Conservation (phyloP, 345 rosid species). For the Citrus unshiu region DNA sequence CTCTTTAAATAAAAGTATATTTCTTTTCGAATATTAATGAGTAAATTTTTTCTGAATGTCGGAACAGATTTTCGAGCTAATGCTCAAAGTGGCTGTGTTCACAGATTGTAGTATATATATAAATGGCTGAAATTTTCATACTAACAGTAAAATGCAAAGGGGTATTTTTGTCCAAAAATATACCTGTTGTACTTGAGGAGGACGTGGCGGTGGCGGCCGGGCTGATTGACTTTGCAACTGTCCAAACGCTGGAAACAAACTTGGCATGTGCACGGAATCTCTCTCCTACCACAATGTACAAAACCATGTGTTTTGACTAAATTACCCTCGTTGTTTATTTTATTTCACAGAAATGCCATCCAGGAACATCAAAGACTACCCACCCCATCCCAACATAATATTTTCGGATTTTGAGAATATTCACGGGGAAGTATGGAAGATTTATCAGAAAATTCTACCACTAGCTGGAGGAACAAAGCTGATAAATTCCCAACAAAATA, state of each 20-base stretch:
- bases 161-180: slow-evolving; percentile 8
- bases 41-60: no score
- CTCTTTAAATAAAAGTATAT: no score
- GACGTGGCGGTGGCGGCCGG: slow-evolving; percentile 39
- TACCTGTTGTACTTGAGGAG: slow-evolving; percentile 48
- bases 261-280: slow-evolving; percentile 57
- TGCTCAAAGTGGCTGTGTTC: no score
- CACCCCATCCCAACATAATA: background rate
- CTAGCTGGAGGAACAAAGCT: background rate
- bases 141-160: background rate
- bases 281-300: slow-evolving; percentile 43
- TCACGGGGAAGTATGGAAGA: background rate
- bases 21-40: no score
- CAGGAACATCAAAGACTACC: background rate
- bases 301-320: slow-evolving; percentile 7
- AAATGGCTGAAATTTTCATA: no score
- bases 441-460: background rate
- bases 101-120: no score
- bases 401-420: background rate
- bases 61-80: no score
- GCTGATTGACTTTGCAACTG: slow-evolving; percentile 46
- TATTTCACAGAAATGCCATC: background rate
- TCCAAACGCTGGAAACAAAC: slow-evolving; percentile 59
- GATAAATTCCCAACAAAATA: background rate
- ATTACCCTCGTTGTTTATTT: slow-evolving; percentile 5